Conservation (phyloP, 345 rosid genomes). For the Brassica carinata region DNA sequence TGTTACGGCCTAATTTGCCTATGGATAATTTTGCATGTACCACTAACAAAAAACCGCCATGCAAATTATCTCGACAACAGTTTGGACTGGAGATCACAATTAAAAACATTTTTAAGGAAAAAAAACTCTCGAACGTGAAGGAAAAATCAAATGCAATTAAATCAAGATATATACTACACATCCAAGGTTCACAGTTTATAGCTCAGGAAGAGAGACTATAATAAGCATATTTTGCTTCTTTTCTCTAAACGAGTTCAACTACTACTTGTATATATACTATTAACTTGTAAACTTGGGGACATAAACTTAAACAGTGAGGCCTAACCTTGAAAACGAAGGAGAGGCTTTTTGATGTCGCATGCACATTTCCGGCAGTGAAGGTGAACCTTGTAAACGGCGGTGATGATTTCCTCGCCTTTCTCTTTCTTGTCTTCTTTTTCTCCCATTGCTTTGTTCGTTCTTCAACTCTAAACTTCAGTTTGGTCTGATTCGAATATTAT, state of each 20-base stretch:
- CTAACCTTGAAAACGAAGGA: slow-evolving; percentile 46
- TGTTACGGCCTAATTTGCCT: background rate
- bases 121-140: background rate
- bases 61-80: background rate
- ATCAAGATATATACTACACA: background rate
- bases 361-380: slow-evolving; percentile 82
- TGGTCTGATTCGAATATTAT: background rate
- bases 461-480: background rate
- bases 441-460: slow-evolving; percentile 35
- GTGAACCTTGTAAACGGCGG: slow-evolving; percentile 73
- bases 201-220: slow-evolving; percentile 9
- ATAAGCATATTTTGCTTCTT: background rate
- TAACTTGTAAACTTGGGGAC: background rate
- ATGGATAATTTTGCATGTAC: background rate
- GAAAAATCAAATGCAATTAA: slow-evolving; percentile 5
- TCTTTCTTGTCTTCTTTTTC: slow-evolving; percentile 47
- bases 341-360: slow-evolving; percentile 64
- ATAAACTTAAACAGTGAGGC: background rate
- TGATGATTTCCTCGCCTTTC: slow-evolving; percentile 47
- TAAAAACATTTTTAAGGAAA: background rate
- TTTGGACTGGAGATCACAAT: background rate
- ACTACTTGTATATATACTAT: background rate
- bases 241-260: slow-evolving; percentile 12
- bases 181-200: slow-evolving; percentile 5
- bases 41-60: background rate